Evolutionary conservation across 805 yeast genomes (phyloP), one percentile per base, ranked within the genome.

Genomic region (Torulaspora microellipsoides): DNA sequence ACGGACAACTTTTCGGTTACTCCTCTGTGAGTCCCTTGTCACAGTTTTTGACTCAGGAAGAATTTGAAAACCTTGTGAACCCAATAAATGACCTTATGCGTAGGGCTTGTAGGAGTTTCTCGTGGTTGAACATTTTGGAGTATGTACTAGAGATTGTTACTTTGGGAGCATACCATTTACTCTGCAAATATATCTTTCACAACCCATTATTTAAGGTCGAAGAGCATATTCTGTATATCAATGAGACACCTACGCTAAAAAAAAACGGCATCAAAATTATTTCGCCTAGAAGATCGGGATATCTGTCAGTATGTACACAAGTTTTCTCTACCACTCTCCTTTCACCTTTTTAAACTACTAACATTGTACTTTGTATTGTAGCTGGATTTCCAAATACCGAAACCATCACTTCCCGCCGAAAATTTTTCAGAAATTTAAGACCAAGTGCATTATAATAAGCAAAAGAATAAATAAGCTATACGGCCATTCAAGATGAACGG

Each of bases 401-500:
- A 51, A 38, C 78, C 78, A 40, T 29, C 40, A 40, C 31, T 37
- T 9, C 37, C 38, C 20, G 25, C 34, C 34, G 27, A 34, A 36
- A 42, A 36, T 20, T 36, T 34, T 31, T 31, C 34, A 31, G 15
- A n/a, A 3, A 6, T 31, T 9, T 13, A 15, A 31, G 10, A 3
- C 9, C 17, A 31, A 11, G 15, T 11, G 14, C 15, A 33, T 17
- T 12, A 33, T 33, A 15, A 33, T 14, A 14, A 15, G 15, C 15
- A 8, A 9, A 33, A 6, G 4, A 20, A 20, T 7, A 20, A 2
- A 7, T 7, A 30, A 30, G 15, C 32, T 30, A 30, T 14, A 30
- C n/a, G 8, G 8, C 8, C 25, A 20, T 20, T 6, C 25, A 20
- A 20, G 2, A 86, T 91, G 96, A 87, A 89, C 56, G 98, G 99